These are phyloP conservation scores for Nicotiana rustica DNA, from an alignment of 305 asterid species.

Conservation along the genomic window DNA sequence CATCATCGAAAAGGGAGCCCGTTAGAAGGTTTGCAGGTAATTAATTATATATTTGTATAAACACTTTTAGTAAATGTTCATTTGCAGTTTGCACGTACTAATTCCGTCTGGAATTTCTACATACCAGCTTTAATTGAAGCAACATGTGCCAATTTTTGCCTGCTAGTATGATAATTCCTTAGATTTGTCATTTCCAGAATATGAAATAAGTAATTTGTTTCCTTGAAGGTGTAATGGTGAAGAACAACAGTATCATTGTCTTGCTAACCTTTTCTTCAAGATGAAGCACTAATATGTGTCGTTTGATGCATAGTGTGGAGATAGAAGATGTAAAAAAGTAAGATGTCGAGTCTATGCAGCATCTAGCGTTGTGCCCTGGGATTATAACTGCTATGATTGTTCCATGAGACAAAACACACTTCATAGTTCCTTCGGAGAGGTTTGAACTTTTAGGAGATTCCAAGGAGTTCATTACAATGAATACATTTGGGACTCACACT, in stretches of 20 bases:
- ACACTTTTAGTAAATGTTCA: neutral
- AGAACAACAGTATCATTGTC: neutral
- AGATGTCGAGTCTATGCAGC: constrained; percentile 77
- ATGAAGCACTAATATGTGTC: neutral
- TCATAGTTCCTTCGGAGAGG: constrained; percentile 69
- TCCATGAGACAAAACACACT: constrained; percentile 80
- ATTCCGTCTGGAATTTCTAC: no score
- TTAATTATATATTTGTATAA: neutral
- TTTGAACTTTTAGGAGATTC: constrained; percentile 77
- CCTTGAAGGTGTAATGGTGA: no score
- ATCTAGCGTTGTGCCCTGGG: constrained; percentile 67
- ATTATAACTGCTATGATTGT: constrained; percentile 82
- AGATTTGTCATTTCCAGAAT: constrained; percentile 6
- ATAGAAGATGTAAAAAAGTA: constrained; percentile 55
- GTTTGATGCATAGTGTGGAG: neutral
- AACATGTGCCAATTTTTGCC: neutral
- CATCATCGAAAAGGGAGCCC: neutral
- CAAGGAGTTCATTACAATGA: constrained; percentile 66
- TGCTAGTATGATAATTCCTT: neutral
- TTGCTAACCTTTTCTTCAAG: neutral
- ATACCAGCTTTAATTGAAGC: neutral
- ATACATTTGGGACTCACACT: constrained; percentile 81
- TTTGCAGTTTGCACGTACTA: neutral
- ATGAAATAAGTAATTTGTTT: no score
- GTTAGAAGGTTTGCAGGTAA: neutral